Base-by-base conservation (phyloP, 441 rosid species). In the Erodium moschatum region DNA sequence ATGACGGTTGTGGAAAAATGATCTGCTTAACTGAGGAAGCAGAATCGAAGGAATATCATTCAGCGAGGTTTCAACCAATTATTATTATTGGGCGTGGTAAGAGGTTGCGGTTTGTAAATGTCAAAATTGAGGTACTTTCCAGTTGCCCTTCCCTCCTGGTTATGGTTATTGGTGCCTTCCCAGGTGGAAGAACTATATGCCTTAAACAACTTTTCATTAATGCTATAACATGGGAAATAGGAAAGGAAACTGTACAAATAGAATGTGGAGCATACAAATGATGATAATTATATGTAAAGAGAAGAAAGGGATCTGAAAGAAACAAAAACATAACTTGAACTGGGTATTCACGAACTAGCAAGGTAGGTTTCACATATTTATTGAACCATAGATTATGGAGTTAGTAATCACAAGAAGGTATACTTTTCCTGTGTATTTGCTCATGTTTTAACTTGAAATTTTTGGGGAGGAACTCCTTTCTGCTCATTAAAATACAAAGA, bases 1-100 rank as follows among this genome's bases (percentile, higher is more conserved):
- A 95, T 78, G 96, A 95, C 75, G 99, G 99, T 69, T 86, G 96
- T 78, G 99, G 99, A 64, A 90, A 83, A 79, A 80, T 80, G 48
- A 79, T 95, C 68, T 75, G 77, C 70, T 85, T 95, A 76, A 87
- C 83, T 77, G 88, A 76, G 52, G 94, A 86, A 77, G 78, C 74
- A 70, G 79, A 80, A 52, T 75, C 61, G 62, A 90, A 86, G 80
- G 87, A 85, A 74, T 67, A 68, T 13, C 83, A 78, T 73, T 67
- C 81, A 50, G 76, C 72, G 67, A 83, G 85, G 74, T 76, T 80
- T 74, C 87, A 68, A 74, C 97, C 99, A 61, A 87, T 95, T 75
- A 83, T 95, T 76, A 79, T 95, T 69, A 74, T 95, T 77, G 99
- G 99, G 70, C 81, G 86, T 75, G 97, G 99, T 71, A 95, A 95